These are phyloP conservation scores for Globisporangium megalacanthum DNA, from an alignment of 352 stramenopile genomes.

Conservation along the genomic window DNA sequence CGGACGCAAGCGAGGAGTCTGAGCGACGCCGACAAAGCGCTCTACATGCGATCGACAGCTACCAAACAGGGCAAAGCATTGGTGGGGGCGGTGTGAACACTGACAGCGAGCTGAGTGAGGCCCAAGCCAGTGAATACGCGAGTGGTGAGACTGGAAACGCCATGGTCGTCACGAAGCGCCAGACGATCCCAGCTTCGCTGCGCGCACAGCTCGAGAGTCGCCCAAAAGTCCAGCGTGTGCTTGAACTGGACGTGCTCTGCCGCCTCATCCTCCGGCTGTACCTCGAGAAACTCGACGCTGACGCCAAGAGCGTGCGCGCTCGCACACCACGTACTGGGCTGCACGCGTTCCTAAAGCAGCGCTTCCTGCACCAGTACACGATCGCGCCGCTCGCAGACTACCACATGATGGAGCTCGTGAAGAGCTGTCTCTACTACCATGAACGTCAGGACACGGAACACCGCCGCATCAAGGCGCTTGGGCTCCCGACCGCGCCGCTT, in stretches of 20 bases:
- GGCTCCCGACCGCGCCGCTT: constrained; percentile 6
- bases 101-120: constrained; percentile 13
- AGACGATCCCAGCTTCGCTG: constrained; percentile 40
- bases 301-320: constrained; percentile 22
- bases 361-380: constrained; percentile 47
- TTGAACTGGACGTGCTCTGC: constrained; percentile 40
- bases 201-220: constrained; percentile 43
- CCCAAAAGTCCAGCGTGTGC: constrained; percentile 43
- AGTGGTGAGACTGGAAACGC: constrained; percentile 22
- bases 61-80: too few species aligned
- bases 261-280: constrained; percentile 37
- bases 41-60: constrained; percentile 15
- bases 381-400: constrained; percentile 55
- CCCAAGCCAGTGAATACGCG: not conserved
- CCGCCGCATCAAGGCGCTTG: constrained; percentile 9
- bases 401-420: constrained; percentile 68
- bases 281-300: constrained; percentile 54
- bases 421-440: constrained; percentile 52
- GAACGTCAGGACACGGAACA: constrained; percentile 30
- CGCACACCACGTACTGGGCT: constrained; percentile 23
- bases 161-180: constrained; percentile 31
- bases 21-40: constrained; percentile 8
- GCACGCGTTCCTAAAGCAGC: constrained; percentile 53
- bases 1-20: constrained; percentile 15
- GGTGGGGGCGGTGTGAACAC: not conserved